phyloP scores from a whole-genome alignment of 495 filamentous ascomycete species.

The Aspergillus bertholletiae region DNA sequence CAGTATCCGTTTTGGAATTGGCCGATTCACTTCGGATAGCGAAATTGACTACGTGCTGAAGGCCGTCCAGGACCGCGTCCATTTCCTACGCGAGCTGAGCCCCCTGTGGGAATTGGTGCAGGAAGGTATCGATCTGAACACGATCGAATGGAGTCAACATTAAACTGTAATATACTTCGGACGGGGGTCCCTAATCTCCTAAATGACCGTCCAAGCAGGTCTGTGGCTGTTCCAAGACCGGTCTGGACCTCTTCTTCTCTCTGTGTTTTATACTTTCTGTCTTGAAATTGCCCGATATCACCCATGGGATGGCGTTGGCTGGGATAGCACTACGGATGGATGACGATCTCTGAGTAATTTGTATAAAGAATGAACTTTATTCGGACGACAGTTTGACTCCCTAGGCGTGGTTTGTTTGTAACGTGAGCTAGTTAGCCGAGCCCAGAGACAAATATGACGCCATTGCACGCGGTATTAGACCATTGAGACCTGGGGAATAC shows the following conservation, averaged over 20 bases:
- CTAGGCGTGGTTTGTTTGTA: no score
- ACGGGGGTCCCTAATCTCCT: constrained; percentile 3
- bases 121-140: constrained; percentile 91
- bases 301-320: constrained; percentile 30
- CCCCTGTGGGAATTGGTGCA: constrained; percentile 98
- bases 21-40: constrained; percentile 88
- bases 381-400: background rate
- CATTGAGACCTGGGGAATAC: no score
- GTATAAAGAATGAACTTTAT: constrained; percentile 14
- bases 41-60: constrained; percentile 98
- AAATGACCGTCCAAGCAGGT: constrained; percentile 3
- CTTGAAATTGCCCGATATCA: constrained; percentile 11
- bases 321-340: constrained; percentile 12
- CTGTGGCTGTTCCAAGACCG: constrained; percentile 6
- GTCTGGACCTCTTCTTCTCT: background rate
- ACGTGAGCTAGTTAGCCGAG: no score
- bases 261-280: constrained; percentile 1
- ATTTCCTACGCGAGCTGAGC: constrained; percentile 90
- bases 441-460: background rate
- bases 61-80: constrained; percentile 84
- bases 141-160: constrained; percentile 97
- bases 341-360: constrained; percentile 8
- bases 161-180: constrained; percentile 29
- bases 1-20: constrained; percentile 96
- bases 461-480: background rate